phyloP scores from a whole-genome alignment of 1,284 basidiomycete genomes.

The Fomitopsis palustris region DNA sequence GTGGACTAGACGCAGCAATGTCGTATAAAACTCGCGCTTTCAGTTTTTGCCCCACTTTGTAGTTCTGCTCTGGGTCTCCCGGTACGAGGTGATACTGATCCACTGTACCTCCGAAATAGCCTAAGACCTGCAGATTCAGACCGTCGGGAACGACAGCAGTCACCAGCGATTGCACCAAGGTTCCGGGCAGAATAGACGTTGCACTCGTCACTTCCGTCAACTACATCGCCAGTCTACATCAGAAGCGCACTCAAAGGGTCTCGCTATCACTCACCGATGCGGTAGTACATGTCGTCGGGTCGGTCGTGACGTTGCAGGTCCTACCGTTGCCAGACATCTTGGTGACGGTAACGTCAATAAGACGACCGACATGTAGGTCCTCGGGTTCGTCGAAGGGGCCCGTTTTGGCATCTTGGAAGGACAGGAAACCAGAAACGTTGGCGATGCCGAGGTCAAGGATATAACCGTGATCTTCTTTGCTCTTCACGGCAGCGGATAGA shows the following conservation, averaged over 20 bases:
- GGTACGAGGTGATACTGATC: conserved; percentile 78
- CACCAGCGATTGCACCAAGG: conserved; percentile 81
- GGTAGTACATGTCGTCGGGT: conserved; percentile 41
- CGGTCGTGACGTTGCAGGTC: conserved; percentile 59
- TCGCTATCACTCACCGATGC: conserved; percentile 45
- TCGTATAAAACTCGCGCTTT: conserved; percentile 89
- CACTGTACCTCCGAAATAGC: conserved; percentile 91
- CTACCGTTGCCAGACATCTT: conserved; percentile 70
- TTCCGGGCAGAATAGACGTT: conserved; percentile 84
- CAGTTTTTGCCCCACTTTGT: conserved; percentile 84
- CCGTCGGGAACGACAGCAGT: conserved; percentile 80
- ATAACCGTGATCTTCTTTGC: conserved; percentile 94
- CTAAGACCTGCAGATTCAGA: conserved; percentile 87
- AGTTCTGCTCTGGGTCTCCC: conserved; percentile 46
- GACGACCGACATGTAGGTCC: conserved; percentile 60
- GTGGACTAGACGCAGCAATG: conserved; percentile 64
- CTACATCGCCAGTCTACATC: conserved; percentile 28
- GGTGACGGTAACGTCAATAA: conserved; percentile 62
- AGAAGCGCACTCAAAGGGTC: not conserved
- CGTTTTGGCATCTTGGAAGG: conserved; percentile 62
- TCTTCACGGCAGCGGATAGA: conserved; percentile 76
- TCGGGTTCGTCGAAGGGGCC: conserved; percentile 35
- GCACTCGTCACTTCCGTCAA: conserved; percentile 77
- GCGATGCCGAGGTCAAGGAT: conserved; percentile 82
- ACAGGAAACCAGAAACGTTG: conserved; percentile 75